Conservation (phyloP, 1,284 basidiomycete species). For the Malassezia yamatoensis region DNA sequence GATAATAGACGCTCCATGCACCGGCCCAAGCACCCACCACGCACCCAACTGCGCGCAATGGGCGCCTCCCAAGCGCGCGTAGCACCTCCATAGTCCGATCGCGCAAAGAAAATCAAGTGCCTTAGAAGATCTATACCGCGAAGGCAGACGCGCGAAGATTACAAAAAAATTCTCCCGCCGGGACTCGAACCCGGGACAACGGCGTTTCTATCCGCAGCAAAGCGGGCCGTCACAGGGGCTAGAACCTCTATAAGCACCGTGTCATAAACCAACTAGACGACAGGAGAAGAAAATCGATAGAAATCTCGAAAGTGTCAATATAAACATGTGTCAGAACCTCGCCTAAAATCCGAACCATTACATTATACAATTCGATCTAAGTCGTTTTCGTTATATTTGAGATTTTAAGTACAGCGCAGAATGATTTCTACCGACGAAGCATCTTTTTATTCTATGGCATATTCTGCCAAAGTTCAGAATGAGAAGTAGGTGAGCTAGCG, state of each 20-base stretch:
- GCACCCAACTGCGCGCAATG: neutral
- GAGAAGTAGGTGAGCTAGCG: too few relatives aligned
- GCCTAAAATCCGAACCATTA: too few relatives aligned
- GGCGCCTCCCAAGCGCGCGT: neutral
- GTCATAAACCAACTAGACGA: slow-evolving; percentile 24
- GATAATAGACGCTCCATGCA: slow-evolving; percentile 31
- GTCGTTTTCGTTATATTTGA: too few relatives aligned
- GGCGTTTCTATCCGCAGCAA: slow-evolving; percentile 19
- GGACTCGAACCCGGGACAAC: slow-evolving; percentile 23
- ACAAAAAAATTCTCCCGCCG: slow-evolving; percentile 20
- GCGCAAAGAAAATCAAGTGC: too few relatives aligned
- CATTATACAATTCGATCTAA: too few relatives aligned
- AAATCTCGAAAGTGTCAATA: neutral
- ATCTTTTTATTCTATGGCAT: too few relatives aligned
- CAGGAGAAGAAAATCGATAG: slow-evolving; percentile 15
- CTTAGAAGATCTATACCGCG: too few relatives aligned
- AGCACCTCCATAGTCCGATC: neutral
- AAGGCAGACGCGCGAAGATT: neutral
- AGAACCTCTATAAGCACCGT: slow-evolving; percentile 22
- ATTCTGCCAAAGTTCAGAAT: too few relatives aligned
- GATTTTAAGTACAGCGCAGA: too few relatives aligned
- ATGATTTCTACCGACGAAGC: too few relatives aligned
- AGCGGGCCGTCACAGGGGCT: slow-evolving; percentile 21
- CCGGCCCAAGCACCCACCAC: slow-evolving; percentile 6
- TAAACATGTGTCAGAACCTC: neutral